Evolutionary conservation across 306 rosid genomes (phyloP), one percentile per base, ranked within the genome.

Genomic region (Cicer yamashitae): DNA sequence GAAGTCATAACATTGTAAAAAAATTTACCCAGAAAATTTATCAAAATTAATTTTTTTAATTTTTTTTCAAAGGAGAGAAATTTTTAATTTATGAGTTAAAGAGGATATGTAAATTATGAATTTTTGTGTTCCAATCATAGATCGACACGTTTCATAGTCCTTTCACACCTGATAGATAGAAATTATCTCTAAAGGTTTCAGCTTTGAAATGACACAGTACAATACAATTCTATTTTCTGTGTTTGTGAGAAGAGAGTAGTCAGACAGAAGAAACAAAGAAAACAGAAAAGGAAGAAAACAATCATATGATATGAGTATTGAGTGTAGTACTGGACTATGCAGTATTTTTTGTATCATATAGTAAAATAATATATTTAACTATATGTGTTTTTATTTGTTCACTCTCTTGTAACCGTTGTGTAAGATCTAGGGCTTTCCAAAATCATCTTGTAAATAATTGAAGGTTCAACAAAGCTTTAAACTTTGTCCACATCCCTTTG

Each of bases 351-450:
- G 59, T 53, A 17, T 53, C 12, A 53, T 15, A 52, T 52, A 30
- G 25, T 43, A 9, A 43, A 1, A 43, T 43, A 43, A 43, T 43
- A 43, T 43, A 15, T 34, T 12, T 22, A 40, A 8, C 4, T 64
- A 6, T n/a, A 40, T 59, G 40, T 57, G 14, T 17, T 59, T 66
- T 10, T 17, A 0, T 40, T 7, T 22, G 58, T 61, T 77, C 63
- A 20, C 61, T 81, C 76, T 68, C 85, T 78, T 57, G 80, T 77
- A 82, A 85, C 89, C 89, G 15, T 67, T 84, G 88, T 77, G 84
- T 72, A 87, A 87, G 88, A 85, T 88, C 92, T 83, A 80, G 85
- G 86, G 79, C 39, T 70, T 22, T 4, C 46, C 12, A 70, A 25
- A 39, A 18, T 68, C 50, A 66, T 51, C 14, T 53, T 65, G 54